Evolutionary conservation across 768 basidiomycete species (phyloP), one percentile per base, ranked within the genome.

Genomic region (Podaxis mareebaensis): DNA sequence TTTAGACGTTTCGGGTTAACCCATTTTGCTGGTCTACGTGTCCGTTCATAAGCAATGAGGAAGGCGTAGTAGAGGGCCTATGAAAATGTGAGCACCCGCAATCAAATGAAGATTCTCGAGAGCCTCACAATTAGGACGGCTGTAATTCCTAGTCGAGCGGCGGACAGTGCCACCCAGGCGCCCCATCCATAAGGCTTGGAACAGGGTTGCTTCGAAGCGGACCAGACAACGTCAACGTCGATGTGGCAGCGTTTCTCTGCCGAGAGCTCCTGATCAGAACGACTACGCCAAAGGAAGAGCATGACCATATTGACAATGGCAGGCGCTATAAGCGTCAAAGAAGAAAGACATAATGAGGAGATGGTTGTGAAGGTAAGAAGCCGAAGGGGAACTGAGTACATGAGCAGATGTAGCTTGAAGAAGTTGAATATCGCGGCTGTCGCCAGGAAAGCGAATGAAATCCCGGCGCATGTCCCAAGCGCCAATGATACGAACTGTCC

Each of bases 141-240:
- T 1, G 90, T 91, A 24, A 90, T 53, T 10, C 79, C 68, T 36
- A 90, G 72, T 44, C 91, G 85, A 54, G 85, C 60, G 53, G 81
- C 66, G 0, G 86, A 78, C 8, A 86, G 77, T 46, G 75, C 75
- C 22, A 88, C 69, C 90, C 89, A 92, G 7, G 76, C 72, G 1
- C 77, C 74, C 80, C 84, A 86, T 1, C 78, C 62, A 5, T 79
- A 76, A 3, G 78, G 73, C 40, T 67, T 53, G n/a, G 54, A 72
- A 51, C 70, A 79, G 58, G 63, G 61, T 58, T 63, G 68, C 53
- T 64, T 66, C 11, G 74, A 71, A 12, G 78, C 76, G 4, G 84
- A 81, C 91, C 91, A 92, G 10, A 87, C 74, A 48, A 86, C 77
- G 69, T 92, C 91, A 48, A 91, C 75, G 65, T 90, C 86, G 75